phyloP scores from a whole-genome alignment of 2,329 filamentous ascomycete species.

The Lojkania enalia region DNA sequence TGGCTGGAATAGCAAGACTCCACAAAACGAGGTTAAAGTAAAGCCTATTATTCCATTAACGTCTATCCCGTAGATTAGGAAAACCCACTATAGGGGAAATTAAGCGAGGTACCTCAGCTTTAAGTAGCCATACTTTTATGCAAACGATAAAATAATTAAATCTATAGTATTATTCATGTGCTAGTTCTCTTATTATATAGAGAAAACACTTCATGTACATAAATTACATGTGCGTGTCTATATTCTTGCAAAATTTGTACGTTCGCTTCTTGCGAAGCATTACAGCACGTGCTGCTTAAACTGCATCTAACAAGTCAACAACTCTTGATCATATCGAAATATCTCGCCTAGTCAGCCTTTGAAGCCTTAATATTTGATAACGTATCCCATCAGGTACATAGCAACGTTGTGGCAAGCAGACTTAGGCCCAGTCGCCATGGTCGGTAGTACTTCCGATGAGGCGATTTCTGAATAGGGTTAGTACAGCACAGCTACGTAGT shows the following conservation, averaged over 20 bases:
- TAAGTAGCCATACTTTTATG: constrained; percentile 1
- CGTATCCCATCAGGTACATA: constrained; percentile 6
- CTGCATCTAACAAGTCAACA: constrained; percentile 6
- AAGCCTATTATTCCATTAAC: no score
- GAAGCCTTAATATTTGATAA: neutral
- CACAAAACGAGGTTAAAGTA: no score
- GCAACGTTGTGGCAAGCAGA: constrained; percentile 8
- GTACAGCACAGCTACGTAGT: constrained; percentile 2
- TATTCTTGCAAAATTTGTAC: constrained; percentile 1
- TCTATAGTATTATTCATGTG: neutral
- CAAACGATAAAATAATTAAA: constrained; percentile 5
- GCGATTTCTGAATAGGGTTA: constrained; percentile 1
- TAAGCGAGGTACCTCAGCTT: constrained; percentile 13
- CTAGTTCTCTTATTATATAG: constrained; percentile 1
- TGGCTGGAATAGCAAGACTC: no score
- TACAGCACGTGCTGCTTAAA: constrained; percentile 3
- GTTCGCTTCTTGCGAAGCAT: neutral
- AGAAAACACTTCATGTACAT: constrained; percentile 4
- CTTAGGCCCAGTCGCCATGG: neutral
- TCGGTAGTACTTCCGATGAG: constrained; percentile 2
- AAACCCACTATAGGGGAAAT: constrained; percentile 9
- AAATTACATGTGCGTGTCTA: constrained; percentile 5
- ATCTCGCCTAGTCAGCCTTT: constrained; percentile 2
- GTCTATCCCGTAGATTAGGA: constrained; percentile 8
- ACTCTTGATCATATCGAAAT: neutral